These are phyloP conservation scores for Scedosporium boydii DNA, from an alignment of 2,329 filamentous ascomycete species.

Conservation along the genomic window DNA sequence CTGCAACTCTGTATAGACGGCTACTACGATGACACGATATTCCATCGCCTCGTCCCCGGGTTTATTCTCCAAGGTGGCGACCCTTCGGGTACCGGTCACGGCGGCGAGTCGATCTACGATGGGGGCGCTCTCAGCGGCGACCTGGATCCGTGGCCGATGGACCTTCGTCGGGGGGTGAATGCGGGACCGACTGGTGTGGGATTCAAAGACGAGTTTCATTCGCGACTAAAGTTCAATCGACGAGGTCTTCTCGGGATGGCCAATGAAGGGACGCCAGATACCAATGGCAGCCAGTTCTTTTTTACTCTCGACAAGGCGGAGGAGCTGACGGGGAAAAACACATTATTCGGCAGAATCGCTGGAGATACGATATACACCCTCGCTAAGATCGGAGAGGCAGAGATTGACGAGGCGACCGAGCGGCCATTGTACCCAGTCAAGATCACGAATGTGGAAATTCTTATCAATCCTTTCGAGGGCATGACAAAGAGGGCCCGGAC, in stretches of 20 bases:
- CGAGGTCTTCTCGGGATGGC: conserved; percentile 93
- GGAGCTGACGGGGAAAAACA: conserved; percentile 83
- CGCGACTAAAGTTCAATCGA: conserved; percentile 83
- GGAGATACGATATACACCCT: conserved; percentile 96
- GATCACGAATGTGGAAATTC: conserved; percentile 63
- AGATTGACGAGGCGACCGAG: conserved; percentile 69
- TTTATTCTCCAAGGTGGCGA: conserved; percentile 95
- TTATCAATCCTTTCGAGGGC: conserved; percentile 74
- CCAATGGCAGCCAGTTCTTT: conserved; percentile 96
- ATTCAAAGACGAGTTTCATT: conserved; percentile 82
- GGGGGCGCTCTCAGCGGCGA: conserved; percentile 66
- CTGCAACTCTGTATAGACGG: conserved; percentile 89
- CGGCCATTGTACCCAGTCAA: conserved; percentile 78
- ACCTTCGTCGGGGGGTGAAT: conserved; percentile 52
- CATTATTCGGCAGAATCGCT: conserved; percentile 82
- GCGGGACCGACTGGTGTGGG: conserved; percentile 49
- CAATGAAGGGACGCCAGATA: conserved; percentile 66
- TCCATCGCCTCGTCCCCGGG: conserved; percentile 83
- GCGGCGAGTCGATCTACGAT: conserved; percentile 87
- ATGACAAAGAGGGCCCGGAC: conserved; percentile 58
- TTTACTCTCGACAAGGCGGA: conserved; percentile 79
- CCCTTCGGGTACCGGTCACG: conserved; percentile 83
- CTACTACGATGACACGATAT: conserved; percentile 89
- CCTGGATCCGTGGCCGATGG: conserved; percentile 63
- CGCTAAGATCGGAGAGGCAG: conserved; percentile 83